Percentiles rank a stretch among this genome's conserved stretches.
These are phyloP conservation scores for Canna indica DNA, from an alignment of 176 grass and related monocot species.

Conservation along the genomic window DNA sequence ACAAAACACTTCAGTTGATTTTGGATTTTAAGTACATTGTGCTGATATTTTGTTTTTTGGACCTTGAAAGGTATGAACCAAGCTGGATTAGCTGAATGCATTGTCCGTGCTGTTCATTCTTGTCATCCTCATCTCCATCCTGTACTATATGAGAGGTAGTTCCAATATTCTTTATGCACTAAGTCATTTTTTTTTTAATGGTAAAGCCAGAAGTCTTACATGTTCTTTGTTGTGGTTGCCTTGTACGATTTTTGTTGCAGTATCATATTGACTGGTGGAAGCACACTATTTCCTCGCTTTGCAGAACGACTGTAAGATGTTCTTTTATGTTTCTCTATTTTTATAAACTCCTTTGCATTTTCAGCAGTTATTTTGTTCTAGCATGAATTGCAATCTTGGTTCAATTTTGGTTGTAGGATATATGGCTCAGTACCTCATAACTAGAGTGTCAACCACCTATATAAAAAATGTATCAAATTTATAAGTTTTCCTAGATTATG, in stretches of 20 bases:
- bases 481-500: too few species aligned
- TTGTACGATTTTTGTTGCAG: slow-evolving; percentile 35
- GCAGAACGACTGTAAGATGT: slow-evolving; percentile 70
- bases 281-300: slow-evolving; percentile 71
- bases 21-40: background rate
- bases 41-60: background rate
- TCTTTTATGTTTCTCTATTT: background rate
- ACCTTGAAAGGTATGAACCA: slow-evolving; percentile 81
- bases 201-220: background rate
- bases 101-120: slow-evolving; percentile 62
- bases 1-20: background rate
- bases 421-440: too few species aligned
- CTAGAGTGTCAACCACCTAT: too few species aligned
- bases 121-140: slow-evolving; percentile 81
- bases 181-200: background rate
- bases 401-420: too few species aligned
- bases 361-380: background rate
- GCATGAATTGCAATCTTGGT: background rate
- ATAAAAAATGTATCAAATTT: too few species aligned
- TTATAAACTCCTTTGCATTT: background rate
- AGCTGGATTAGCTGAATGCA: slow-evolving; percentile 92
- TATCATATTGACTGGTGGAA: slow-evolving; percentile 87
- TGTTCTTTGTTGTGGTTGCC: slow-evolving; percentile 7
- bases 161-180: background rate
- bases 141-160: slow-evolving; percentile 75